Evolutionary conservation across 306 rosid species (phyloP), one percentile per base, ranked within the genome.

Genomic region (Cicer arietinum): DNA sequence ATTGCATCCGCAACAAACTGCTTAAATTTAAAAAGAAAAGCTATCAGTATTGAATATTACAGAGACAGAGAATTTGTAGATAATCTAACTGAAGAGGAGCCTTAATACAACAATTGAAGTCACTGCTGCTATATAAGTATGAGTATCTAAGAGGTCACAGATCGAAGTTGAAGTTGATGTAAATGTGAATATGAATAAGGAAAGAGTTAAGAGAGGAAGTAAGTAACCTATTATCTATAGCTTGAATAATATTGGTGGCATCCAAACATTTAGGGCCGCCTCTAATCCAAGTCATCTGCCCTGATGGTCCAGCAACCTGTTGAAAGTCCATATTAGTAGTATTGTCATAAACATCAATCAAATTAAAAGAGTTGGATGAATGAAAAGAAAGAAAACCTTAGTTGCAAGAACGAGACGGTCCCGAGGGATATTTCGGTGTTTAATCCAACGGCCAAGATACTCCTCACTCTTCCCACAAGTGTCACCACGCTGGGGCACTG

Each of bases 281-380:
- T 85, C 98, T 83, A 72, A 94, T 88, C 98, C 97, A 94, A 79
- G 94, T 79, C 98, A 94, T 94, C 81, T 84, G 89, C 71, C 91
- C 96, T 42, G 97, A 94, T n/a, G 98, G 98, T 64, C 98, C 98
- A 17, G 94, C 78, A 71, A 91, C 96, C 98, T 91, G 57, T 11
- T 17, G 58, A 77, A 77, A 16, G 64, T 53, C 18, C 45, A 63
- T 10, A 41, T 1, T 59, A 44, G 35, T 13, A 81, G 51, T 25
- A 22, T 46, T 25, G 45, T 3, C 11, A 58, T 40, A 68, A 51
- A 53, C 56, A 35, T 47, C 18, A 69, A 22, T 52, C 6, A 64
- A 56, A 22, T 18, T 56, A 37, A 42, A 65, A 60, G 3, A 10
- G 6, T 64, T 62, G 3, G 45, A 61, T 39, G 25, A 18, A n/a